Base-by-base conservation (phyloP, 164 flowering plant species). In the Tetrastigma voinierianum region DNA sequence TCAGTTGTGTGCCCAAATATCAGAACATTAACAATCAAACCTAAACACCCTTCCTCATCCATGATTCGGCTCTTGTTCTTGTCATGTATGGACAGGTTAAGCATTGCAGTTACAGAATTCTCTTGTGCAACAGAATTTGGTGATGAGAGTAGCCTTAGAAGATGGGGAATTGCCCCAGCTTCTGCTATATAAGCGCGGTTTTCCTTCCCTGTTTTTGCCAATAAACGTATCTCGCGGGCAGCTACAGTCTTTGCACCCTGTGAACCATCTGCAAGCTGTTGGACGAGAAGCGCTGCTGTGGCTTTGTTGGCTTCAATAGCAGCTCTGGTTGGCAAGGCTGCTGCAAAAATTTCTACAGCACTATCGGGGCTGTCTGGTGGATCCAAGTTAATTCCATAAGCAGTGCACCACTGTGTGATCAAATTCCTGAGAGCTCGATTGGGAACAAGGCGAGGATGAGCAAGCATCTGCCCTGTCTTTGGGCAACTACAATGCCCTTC, bases 171-270 rank as follows among this genome's bases (percentile, higher is more conserved):
- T 15, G 96, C 99, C 11, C 99, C 98, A 8, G 96, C 93, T 67
- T 96, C 95, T 54, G 97, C 99, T 67, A 96, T 90, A 71, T 73
- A 86, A 6, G 95, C 86, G n/a, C 99, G 93, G 69, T 89, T 92
- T 64, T 89, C 93, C 70, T 75, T 84, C 9, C 95, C 95, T 0
- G 94, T 88, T 77, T 91, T 96, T 1, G 99, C 95, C 46, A 93
- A 70, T 63, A 87, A 66, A 1, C 99, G 83, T 11, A 96, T 80
- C 77, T 89, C 97, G 2, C 90, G 78, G 3, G 90, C 99, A 59
- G 96, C 98, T 16, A 86, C 57, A 1, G 94, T 76, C 73, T 84
- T 77, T 5, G 86, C 88, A n/a, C 67, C 73, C 60, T 77, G 77
- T 2, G 93, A 67, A 12, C 91, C 92, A 63, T 67, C 71, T 11